Percentiles rank a stretch among this genome's conserved stretches.
Evolutionary conservation across 192 early-diverging fungal species (phyloP).

Genomic region (Globomyces pollinis-pini): DNA sequence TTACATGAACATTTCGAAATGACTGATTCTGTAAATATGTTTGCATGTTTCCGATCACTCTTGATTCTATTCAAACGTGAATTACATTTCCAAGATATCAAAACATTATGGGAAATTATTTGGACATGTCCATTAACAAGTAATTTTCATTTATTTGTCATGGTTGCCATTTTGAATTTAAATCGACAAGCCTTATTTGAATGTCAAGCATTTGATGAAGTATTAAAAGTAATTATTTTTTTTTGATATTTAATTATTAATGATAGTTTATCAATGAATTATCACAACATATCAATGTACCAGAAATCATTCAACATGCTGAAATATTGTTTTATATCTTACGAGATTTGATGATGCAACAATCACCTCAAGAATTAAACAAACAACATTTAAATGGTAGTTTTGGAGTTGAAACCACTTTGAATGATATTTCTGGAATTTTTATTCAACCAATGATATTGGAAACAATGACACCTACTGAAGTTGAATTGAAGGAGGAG

Average conservation of each 20-base stretch:
- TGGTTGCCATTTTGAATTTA: slow-evolving; percentile 88
- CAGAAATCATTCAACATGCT: slow-evolving; percentile 66
- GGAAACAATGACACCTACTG: too few relatives aligned
- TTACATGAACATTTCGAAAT: slow-evolving; percentile 72
- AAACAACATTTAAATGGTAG: too few relatives aligned
- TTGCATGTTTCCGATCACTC: slow-evolving; percentile 98
- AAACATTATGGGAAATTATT: slow-evolving; percentile 85
- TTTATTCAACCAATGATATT: neutral
- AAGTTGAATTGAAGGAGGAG: neutral
- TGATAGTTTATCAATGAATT: slow-evolving; percentile 55
- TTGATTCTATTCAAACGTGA: slow-evolving; percentile 97
- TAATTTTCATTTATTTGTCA: slow-evolving; percentile 89
- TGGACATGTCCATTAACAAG: slow-evolving; percentile 52
- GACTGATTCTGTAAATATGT: slow-evolving; percentile 83
- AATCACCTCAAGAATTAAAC: neutral
- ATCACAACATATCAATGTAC: slow-evolving; percentile 58
- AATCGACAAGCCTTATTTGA: slow-evolving; percentile 72
- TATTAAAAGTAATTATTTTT: slow-evolving; percentile 68
- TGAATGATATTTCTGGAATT: neutral
- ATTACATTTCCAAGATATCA: slow-evolving; percentile 77
- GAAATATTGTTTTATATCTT: slow-evolving; percentile 63
- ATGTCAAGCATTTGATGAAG: slow-evolving; percentile 81
- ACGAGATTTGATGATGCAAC: slow-evolving; percentile 8
- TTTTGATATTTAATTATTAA: too few relatives aligned
- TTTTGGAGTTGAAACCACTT: neutral